Evolutionary conservation across 2,329 filamentous ascomycete genomes (phyloP).

Genomic region (Nigrospora oryzae): DNA sequence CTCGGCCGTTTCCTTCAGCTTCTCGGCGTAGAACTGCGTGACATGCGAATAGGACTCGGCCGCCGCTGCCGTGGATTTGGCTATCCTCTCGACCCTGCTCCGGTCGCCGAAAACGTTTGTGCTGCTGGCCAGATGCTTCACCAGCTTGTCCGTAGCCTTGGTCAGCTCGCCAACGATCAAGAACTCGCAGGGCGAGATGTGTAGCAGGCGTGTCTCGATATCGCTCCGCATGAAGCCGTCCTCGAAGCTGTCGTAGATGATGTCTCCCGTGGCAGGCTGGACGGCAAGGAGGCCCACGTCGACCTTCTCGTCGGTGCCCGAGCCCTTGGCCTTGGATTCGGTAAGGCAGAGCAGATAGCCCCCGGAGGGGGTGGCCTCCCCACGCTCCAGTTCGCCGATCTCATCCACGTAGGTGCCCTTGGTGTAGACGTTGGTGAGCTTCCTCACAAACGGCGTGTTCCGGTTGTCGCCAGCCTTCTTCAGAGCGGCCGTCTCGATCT

Average conservation of each 20-base stretch:
- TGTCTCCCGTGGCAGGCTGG: conserved; percentile 89
- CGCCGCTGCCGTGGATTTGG: conserved; percentile 71
- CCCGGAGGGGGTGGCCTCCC: conserved; percentile 45
- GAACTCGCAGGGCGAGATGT: conserved; percentile 94
- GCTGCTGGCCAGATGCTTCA: conserved; percentile 81
- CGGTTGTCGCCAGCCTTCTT: conserved; percentile 94
- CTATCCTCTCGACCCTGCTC: conserved; percentile 73
- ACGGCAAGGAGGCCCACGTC: conserved; percentile 88
- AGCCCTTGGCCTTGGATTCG: conserved; percentile 68
- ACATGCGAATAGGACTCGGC: conserved; percentile 84
- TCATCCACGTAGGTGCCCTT: conserved; percentile 98
- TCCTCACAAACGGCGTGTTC: conserved; percentile 83
- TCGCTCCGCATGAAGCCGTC: conserved; percentile 97
- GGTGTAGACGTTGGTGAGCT: conserved; percentile 93
- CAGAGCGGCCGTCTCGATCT: conserved; percentile 88
- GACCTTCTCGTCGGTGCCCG: conserved; percentile 86
- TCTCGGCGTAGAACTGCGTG: conserved; percentile 84
- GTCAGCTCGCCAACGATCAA: conserved; percentile 87
- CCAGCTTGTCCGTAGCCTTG: conserved; percentile 83
- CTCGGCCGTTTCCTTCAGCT: conserved; percentile 55
- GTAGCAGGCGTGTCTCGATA: conserved; percentile 87
- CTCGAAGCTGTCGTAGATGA: conserved; percentile 92
- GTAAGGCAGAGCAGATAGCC: conserved; percentile 94
- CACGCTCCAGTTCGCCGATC: conserved; percentile 64
- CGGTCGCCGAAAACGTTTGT: conserved; percentile 90